These are phyloP conservation scores for Gossypium schwendimanii DNA, from an alignment of 441 rosid genomes.

Conservation along the genomic window DNA sequence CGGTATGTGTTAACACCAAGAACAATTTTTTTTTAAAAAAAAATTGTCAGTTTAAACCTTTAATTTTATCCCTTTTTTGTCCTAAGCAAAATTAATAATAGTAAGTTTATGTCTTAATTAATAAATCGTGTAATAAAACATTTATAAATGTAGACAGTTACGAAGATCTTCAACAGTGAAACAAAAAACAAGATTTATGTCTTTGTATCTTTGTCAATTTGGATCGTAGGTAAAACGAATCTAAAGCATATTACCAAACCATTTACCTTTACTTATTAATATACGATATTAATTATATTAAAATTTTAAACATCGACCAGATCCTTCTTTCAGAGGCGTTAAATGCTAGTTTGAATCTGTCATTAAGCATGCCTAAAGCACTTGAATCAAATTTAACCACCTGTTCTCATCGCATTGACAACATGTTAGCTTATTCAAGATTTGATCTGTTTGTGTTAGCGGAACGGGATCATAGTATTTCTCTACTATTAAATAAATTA, in stretches of 20 bases:
- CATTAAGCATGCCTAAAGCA: too few species aligned
- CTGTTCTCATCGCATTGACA: too few species aligned
- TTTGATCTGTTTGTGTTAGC: too few species aligned
- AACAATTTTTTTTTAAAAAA: too few species aligned
- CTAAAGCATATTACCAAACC: background rate
- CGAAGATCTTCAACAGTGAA: background rate
- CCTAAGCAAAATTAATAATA: background rate
- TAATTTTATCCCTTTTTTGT: background rate
- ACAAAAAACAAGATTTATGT: background rate
- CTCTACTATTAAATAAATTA: too few species aligned
- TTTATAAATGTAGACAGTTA: background rate
- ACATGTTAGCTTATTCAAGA: too few species aligned
- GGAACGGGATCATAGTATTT: too few species aligned
- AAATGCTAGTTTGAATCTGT: too few species aligned
- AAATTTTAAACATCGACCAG: background rate
- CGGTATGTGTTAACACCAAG: too few species aligned
- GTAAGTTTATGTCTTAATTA: background rate
- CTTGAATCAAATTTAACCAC: too few species aligned
- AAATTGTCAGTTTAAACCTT: too few species aligned
- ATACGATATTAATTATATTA: background rate
- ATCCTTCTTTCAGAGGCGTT: too few species aligned
- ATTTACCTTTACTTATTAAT: background rate
- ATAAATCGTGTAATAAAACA: background rate
- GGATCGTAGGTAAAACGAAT: background rate
- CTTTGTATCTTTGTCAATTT: background rate